phyloP scores from a whole-genome alignment of 129 eudicot genomes.

The Flaveria trinervia region DNA sequence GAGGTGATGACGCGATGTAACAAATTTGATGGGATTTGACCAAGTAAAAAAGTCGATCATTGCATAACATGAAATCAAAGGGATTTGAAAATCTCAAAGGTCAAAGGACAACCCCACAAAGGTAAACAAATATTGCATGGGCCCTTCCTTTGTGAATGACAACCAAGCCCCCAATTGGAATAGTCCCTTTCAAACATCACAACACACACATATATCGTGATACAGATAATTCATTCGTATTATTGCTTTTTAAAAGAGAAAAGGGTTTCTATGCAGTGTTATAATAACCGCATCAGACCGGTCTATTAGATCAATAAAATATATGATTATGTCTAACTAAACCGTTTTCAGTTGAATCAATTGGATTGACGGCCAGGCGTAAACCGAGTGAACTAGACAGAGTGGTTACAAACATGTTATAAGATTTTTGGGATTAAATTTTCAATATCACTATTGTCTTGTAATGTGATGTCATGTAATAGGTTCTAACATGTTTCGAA shows the following conservation, averaged over 20 bases:
- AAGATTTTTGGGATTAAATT: too few relatives aligned
- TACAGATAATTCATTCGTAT: slow-evolving; percentile 2
- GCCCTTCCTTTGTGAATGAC: slow-evolving; percentile 22
- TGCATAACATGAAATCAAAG: slow-evolving; percentile 14
- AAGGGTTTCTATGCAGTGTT: too few relatives aligned
- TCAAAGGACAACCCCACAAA: slow-evolving; percentile 32
- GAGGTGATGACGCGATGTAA: slow-evolving; percentile 21
- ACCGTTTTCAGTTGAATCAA: too few relatives aligned
- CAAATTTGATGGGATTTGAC: slow-evolving; percentile 36
- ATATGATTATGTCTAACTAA: too few relatives aligned
- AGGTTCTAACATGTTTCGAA: too few relatives aligned
- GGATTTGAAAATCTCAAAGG: slow-evolving; percentile 30
- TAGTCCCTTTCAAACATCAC: slow-evolving; percentile 23
- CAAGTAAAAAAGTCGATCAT: slow-evolving; percentile 25
- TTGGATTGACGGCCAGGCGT: too few relatives aligned
- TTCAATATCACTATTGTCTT: too few relatives aligned
- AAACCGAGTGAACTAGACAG: too few relatives aligned
- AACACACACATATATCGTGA: slow-evolving; percentile 3
- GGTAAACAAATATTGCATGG: slow-evolving; percentile 32
- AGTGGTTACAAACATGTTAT: too few relatives aligned
- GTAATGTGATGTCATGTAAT: too few relatives aligned
- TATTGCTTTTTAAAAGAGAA: not conserved
- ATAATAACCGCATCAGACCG: too few relatives aligned
- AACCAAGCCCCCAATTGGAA: slow-evolving; percentile 21
- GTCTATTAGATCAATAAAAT: too few relatives aligned